Conservation (phyloP, 116 monocot genomes). For the Thalassia testudinum region DNA sequence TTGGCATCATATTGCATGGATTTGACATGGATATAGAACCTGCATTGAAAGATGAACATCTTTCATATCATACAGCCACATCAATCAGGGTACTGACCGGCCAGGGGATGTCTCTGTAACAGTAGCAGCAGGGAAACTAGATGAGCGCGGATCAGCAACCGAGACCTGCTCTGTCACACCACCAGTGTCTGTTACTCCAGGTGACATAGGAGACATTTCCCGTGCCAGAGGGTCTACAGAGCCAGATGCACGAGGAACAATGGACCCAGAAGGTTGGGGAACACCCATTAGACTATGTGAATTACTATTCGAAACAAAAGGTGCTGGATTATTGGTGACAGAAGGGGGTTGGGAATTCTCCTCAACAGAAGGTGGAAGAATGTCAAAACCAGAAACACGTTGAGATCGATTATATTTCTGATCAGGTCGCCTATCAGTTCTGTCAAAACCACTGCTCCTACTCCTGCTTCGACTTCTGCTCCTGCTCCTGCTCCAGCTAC, state of each 20-base stretch:
- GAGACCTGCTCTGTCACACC: background rate
- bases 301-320: background rate
- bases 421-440: constrained; percentile 10
- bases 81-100: too few species aligned
- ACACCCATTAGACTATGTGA: background rate
- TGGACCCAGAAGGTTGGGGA: too few species aligned
- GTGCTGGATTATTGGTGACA: background rate
- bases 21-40: too few species aligned
- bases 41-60: too few species aligned
- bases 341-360: background rate
- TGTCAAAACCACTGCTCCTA: constrained; percentile 20
- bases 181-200: background rate
- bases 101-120: too few species aligned
- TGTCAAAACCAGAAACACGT: constrained; percentile 17
- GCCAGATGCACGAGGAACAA: background rate
- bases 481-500: constrained; percentile 34
- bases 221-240: background rate
- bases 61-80: too few species aligned
- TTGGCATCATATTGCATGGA: too few species aligned
- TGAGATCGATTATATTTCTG: constrained; percentile 1
- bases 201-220: constrained; percentile 17
- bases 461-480: constrained; percentile 23
- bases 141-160: too few species aligned
- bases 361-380: constrained; percentile 7
- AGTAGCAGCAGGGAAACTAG: too few species aligned